Percentiles rank a stretch among this genome's conserved stretches.
Conservation (phyloP, 1,284 basidiomycete genomes). For the Hemileia vastatrix region DNA sequence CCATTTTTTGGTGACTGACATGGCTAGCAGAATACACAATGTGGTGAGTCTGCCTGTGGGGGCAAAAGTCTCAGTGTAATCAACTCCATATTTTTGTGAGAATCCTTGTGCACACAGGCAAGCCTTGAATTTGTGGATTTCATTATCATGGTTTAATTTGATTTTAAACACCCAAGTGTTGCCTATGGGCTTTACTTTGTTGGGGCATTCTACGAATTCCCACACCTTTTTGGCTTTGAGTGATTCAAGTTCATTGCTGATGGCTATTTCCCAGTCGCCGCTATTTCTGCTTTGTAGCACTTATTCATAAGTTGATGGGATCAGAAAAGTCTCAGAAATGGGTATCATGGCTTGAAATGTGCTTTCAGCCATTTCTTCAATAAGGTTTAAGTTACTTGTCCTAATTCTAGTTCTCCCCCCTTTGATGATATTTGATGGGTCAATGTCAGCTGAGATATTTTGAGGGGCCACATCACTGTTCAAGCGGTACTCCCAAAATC, state of each 20-base stretch:
- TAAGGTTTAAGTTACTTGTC: no score
- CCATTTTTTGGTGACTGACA: no score
- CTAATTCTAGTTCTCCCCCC: no score
- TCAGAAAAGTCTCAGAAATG: no score
- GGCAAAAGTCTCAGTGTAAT: not conserved
- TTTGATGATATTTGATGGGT: no score
- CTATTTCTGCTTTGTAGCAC: no score
- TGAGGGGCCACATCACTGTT: no score
- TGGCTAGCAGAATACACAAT: not conserved
- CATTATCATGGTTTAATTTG: not conserved
- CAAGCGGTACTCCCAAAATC: no score
- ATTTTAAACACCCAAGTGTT: not conserved
- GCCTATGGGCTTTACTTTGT: not conserved
- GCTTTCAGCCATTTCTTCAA: no score
- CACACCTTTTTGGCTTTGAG: not conserved
- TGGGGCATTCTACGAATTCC: not conserved
- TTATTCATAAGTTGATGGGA: no score
- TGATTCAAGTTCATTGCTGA: not conserved
- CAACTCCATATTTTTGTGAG: not conserved
- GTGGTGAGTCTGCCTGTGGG: not conserved
- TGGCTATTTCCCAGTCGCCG: not conserved
- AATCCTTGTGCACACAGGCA: not conserved
- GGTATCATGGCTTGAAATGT: no score
- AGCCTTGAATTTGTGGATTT: not conserved
- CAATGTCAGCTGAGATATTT: no score